Percentiles rank a stretch among this genome's conserved stretches.
Conservation (phyloP, 768 basidiomycete species). For the Hericium rajendrae region DNA sequence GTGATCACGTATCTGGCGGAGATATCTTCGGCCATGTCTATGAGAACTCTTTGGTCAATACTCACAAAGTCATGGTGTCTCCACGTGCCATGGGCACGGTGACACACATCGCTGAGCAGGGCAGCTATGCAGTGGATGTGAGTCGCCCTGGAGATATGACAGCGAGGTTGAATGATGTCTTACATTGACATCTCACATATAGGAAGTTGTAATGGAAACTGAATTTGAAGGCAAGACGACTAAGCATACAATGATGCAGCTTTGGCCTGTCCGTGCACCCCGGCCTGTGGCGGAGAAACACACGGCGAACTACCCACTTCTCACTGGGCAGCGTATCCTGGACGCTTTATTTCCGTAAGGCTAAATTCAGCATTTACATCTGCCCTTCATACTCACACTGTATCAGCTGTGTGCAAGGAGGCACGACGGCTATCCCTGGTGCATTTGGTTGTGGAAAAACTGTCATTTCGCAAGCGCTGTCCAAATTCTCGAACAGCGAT, state of each 20-base stretch:
- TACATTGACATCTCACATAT: neutral
- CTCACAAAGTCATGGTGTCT: constrained; percentile 95
- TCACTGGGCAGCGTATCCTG: constrained; percentile 94
- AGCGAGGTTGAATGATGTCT: neutral
- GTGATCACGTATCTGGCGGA: constrained; percentile 95
- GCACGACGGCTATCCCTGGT: constrained; percentile 95
- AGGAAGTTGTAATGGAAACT: constrained; percentile 95
- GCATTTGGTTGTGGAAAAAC: constrained; percentile 99
- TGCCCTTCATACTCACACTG: neutral
- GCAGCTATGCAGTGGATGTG: constrained; percentile 86
- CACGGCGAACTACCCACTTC: constrained; percentile 82
- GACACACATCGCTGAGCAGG: constrained; percentile 88
- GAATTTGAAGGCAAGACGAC: constrained; percentile 95
- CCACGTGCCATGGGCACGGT: constrained; percentile 94
- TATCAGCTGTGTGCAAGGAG: constrained; percentile 85
- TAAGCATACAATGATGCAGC: constrained; percentile 92
- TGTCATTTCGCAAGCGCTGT: constrained; percentile 95
- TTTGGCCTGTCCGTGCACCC: constrained; percentile 98
- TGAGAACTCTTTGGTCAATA: constrained; percentile 93
- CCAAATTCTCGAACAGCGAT: constrained; percentile 98
- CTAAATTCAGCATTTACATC: neutral
- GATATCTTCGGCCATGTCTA: constrained; percentile 94
- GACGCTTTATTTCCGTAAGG: constrained; percentile 92
- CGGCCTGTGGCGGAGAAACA: constrained; percentile 93
- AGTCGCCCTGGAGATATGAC: constrained; percentile 2